phyloP scores from a whole-genome alignment of 257 asterid genomes.

The Nicotiana noctiflora region DNA sequence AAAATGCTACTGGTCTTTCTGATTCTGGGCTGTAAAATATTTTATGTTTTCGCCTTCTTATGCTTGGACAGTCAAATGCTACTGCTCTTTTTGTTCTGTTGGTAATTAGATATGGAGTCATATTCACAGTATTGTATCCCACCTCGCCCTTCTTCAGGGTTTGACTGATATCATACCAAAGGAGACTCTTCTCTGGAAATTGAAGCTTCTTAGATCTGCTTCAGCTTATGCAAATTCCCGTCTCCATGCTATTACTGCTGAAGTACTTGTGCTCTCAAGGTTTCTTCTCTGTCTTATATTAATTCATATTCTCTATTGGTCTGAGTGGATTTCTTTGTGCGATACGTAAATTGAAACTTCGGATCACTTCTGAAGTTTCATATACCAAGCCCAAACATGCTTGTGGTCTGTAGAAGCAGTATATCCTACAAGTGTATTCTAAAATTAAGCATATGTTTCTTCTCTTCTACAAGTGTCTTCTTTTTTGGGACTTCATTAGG shows the following conservation, averaged over 20 bases:
- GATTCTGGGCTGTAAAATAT: too few species aligned
- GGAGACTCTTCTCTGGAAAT: constrained; percentile 78
- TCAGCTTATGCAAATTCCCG: constrained; percentile 92
- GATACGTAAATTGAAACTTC: background rate
- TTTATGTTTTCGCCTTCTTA: background rate
- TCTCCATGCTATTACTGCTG: constrained; percentile 87
- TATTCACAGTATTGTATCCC: background rate
- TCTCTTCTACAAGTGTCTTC: background rate
- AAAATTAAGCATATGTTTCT: background rate
- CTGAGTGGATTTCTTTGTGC: background rate
- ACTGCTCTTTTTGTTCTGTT: background rate
- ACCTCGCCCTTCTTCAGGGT: constrained; percentile 25
- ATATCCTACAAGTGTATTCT: background rate
- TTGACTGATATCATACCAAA: constrained; percentile 78
- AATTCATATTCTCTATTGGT: constrained; percentile 4
- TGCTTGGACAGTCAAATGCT: background rate
- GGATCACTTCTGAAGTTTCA: background rate
- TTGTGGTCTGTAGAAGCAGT: background rate
- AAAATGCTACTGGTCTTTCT: too few species aligned
- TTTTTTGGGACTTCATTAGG: too few species aligned
- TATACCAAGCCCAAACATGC: background rate
- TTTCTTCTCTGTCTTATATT: constrained; percentile 18
- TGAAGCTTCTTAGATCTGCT: constrained; percentile 72
- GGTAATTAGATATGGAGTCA: background rate
- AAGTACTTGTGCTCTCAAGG: constrained; percentile 93